phyloP scores from a whole-genome alignment of 352 stramenopile species.

The Globisporangium nagaii region DNA sequence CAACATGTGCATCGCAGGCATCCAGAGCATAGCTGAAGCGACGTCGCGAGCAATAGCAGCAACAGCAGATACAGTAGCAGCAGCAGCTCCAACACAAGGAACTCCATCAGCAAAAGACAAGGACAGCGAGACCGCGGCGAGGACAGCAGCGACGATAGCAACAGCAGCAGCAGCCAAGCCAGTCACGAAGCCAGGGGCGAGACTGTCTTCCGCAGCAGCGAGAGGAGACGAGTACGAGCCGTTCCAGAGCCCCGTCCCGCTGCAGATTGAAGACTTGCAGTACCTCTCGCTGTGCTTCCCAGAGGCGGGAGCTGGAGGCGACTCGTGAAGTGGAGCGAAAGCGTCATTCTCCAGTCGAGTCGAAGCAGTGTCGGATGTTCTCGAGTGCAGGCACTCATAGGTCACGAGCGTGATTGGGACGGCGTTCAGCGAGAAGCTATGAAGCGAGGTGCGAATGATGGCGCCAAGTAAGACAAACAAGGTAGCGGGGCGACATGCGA shows the following conservation, averaged over 20 bases:
- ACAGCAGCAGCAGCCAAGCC: not conserved
- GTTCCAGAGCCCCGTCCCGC: conserved; percentile 27
- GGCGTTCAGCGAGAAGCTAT: too few relatives aligned
- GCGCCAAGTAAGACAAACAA: too few relatives aligned
- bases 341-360: too few relatives aligned
- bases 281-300: conserved; percentile 15
- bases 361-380: too few relatives aligned
- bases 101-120: not conserved
- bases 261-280: conserved; percentile 31
- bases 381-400: too few relatives aligned
- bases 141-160: not conserved
- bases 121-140: not conserved
- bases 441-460: too few relatives aligned
- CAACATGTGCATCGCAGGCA: conserved; percentile 6
- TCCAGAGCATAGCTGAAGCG: conserved; percentile 2
- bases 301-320: not conserved
- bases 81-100: not conserved
- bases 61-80: not conserved
- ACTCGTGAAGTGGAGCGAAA: too few relatives aligned
- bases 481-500: too few relatives aligned
- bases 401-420: too few relatives aligned
- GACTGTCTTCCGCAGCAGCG: not conserved
- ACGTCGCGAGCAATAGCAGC: not conserved
- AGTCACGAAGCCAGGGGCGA: too few relatives aligned
- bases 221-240: conserved; percentile 24